Conservation (phyloP, 768 basidiomycete genomes). For the Plicaturopsis crispa region DNA sequence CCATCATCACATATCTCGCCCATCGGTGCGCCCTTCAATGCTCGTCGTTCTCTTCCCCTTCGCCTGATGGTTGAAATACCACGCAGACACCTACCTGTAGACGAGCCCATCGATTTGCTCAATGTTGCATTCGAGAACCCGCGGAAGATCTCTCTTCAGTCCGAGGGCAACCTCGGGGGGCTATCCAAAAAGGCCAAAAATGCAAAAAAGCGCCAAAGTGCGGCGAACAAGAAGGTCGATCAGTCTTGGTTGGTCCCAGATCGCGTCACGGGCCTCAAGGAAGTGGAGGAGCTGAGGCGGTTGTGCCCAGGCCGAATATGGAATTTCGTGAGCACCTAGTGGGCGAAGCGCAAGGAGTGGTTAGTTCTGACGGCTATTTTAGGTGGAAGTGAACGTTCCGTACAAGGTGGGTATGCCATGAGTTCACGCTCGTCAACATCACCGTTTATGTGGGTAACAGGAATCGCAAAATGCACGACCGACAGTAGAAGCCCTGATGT, state of each 20-base stretch:
- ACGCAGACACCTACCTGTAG: slow-evolving; percentile 56
- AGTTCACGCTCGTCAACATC: too few species aligned
- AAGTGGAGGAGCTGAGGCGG: slow-evolving; percentile 66
- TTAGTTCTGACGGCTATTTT: not conserved
- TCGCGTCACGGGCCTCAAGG: slow-evolving; percentile 70
- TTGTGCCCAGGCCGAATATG: slow-evolving; percentile 77
- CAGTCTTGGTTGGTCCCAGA: slow-evolving; percentile 79
- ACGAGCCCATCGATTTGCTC: slow-evolving; percentile 85
- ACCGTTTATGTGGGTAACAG: too few species aligned
- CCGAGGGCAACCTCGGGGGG: slow-evolving; percentile 37
- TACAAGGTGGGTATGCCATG: slow-evolving; percentile 59
- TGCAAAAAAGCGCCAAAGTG: slow-evolving; percentile 11
- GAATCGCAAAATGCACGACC: slow-evolving; percentile 56
- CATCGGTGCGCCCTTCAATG: slow-evolving; percentile 42
- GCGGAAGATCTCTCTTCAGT: slow-evolving; percentile 51
- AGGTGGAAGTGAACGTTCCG: slow-evolving; percentile 84
- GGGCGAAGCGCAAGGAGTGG: not conserved
- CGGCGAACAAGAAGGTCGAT: not conserved
- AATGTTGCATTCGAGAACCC: slow-evolving; percentile 97
- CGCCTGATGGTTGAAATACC: slow-evolving; percentile 1
- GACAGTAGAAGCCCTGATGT: slow-evolving; percentile 65
- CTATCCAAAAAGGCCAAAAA: slow-evolving; percentile 38
- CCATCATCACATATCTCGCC: slow-evolving; percentile 74
- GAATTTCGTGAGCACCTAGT: slow-evolving; percentile 65
- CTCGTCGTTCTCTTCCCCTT: not conserved